Conservation (phyloP, 2,329 filamentous ascomycete genomes). For the Pseudogymnoascus sp. region DNA sequence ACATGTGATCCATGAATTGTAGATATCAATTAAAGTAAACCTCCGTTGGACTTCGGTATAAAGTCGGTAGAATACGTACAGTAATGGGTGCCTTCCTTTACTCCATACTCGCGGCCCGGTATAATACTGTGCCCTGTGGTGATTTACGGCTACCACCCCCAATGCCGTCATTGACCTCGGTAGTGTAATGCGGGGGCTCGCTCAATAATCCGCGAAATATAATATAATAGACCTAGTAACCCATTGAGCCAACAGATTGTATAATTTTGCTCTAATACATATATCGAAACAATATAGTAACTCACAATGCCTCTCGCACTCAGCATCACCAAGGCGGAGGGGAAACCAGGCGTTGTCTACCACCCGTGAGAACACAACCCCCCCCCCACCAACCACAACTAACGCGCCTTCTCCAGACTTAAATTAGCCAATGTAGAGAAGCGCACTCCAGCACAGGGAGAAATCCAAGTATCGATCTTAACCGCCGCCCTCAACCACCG, state of each 20-base stretch:
- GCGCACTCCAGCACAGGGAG: conserved; percentile 55
- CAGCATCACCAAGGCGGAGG: conserved; percentile 59
- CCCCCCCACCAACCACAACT: conserved; percentile 16
- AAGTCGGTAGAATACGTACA: neutral
- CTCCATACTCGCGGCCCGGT: neutral
- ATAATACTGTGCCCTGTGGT: neutral
- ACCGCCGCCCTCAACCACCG: conserved; percentile 89
- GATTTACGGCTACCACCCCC: neutral
- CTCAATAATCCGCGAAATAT: neutral
- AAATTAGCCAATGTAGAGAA: conserved; percentile 55
- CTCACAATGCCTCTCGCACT: conserved; percentile 27
- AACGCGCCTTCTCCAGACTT: conserved; percentile 43
- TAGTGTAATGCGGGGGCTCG: neutral
- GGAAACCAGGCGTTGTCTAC: conserved; percentile 84
- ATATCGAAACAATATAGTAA: conserved; percentile 6
- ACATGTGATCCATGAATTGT: neutral
- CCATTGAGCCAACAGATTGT: neutral
- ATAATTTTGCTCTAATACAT: neutral
- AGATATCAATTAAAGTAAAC: neutral
- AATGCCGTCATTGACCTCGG: conserved; percentile 8
- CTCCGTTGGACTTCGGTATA: neutral
- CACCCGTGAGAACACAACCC: conserved; percentile 56
- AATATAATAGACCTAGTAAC: neutral
- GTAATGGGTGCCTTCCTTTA: neutral
- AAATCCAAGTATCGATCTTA: conserved; percentile 70